phyloP scores from a whole-genome alignment of 495 filamentous ascomycete genomes.

The Penicillium herquei region DNA sequence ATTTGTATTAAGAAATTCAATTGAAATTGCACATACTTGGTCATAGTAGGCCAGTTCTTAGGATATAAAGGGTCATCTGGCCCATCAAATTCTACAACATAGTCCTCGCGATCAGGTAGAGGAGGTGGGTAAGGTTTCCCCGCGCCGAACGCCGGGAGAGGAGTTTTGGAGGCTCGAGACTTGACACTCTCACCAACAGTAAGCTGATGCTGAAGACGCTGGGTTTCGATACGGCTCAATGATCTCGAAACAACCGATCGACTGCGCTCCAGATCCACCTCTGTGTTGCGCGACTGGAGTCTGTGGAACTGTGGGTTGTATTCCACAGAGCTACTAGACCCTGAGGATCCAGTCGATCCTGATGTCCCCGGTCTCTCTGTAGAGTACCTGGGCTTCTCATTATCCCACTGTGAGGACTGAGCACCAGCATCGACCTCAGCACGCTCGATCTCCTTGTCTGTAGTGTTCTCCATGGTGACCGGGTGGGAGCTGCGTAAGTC shows the following conservation, averaged over 20 bases:
- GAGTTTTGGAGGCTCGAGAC: conserved; percentile 45
- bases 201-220: conserved; percentile 36
- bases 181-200: conserved; percentile 37
- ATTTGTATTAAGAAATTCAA: too few relatives aligned
- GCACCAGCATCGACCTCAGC: conserved; percentile 14
- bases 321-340: conserved; percentile 32
- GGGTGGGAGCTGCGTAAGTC: neutral
- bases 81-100: conserved; percentile 61
- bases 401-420: conserved; percentile 3
- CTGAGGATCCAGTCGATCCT: conserved; percentile 18
- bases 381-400: conserved; percentile 16
- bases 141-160: conserved; percentile 50
- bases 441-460: conserved; percentile 9
- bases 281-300: conserved; percentile 51
- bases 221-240: conserved; percentile 67
- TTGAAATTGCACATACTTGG: conserved; percentile 52
- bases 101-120: conserved; percentile 49
- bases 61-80: conserved; percentile 73
- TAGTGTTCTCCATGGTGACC: conserved; percentile 12
- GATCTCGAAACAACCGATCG: conserved; percentile 47
- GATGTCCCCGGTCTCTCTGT: conserved; percentile 20
- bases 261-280: conserved; percentile 67
- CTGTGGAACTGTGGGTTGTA: conserved; percentile 28
- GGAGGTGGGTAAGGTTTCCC: conserved; percentile 77
- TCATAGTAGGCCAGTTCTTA: conserved; percentile 73